A percentile compares a stretch with the other conserved stretches of the same genome.
Conservation (phyloP, 1,139 yeast species). For the Zygoascus meyerae region DNA sequence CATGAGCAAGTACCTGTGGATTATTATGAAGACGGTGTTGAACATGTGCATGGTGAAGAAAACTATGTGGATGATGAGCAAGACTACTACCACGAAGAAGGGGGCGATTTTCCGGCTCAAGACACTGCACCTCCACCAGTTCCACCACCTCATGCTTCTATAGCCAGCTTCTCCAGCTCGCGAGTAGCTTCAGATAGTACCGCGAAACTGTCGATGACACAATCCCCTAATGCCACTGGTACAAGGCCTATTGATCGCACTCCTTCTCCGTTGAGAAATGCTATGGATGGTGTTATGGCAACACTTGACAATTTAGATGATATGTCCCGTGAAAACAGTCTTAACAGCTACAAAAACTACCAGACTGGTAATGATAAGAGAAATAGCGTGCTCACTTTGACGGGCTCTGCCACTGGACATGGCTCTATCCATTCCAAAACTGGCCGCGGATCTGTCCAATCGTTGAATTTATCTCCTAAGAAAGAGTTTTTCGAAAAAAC, state of each 20-base stretch:
- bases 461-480: conserved; percentile 1
- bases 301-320: conserved; percentile 29
- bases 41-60: conserved; percentile 9
- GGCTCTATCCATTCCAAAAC: neutral
- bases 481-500: neutral
- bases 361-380: neutral
- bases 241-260: conserved; percentile 36
- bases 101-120: conserved; percentile 7
- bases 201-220: neutral
- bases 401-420: neutral
- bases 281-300: conserved; percentile 34
- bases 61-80: conserved; percentile 9
- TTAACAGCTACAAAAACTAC: conserved; percentile 5
- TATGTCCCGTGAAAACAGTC: conserved; percentile 16
- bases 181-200: conserved; percentile 6
- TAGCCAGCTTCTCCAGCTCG: conserved; percentile 9
- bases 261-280: conserved; percentile 45
- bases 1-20: conserved; percentile 3
- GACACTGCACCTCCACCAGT: conserved; percentile 25
- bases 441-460: neutral
- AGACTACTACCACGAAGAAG: conserved; percentile 12
- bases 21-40: conserved; percentile 6
- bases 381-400: conserved; percentile 10
- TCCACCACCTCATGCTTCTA: conserved; percentile 29
- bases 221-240: neutral